Conservation (phyloP, 148 eudicot genomes). For the Rhododendron simsii region DNA sequence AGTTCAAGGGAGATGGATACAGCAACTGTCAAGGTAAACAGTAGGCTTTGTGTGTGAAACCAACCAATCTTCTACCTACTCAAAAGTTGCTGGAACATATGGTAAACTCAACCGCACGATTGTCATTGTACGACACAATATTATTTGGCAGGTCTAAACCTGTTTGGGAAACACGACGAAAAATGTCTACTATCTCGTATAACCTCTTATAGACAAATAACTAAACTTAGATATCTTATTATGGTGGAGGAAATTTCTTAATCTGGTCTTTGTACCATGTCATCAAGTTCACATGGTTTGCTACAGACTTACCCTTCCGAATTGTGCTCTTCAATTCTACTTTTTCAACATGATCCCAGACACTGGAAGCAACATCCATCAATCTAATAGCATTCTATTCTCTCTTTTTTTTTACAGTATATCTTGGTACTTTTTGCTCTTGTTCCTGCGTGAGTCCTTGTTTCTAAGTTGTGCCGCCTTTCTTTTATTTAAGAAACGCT, state of each 20-base stretch:
- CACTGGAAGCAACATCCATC: not conserved
- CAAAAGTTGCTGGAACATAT: not conserved
- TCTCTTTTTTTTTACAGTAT: not conserved
- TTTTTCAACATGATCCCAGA: not conserved
- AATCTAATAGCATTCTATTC: not conserved
- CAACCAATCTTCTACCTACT: not conserved
- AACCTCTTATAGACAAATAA: not conserved
- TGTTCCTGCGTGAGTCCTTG: not conserved
- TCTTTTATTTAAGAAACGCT: not conserved
- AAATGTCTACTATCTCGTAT: not conserved
- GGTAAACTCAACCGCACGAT: not conserved
- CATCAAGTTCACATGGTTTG: not conserved
- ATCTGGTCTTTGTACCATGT: not conserved
- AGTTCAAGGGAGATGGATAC: slow-evolving; percentile 93
- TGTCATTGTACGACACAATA: not conserved
- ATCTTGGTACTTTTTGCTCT: not conserved
- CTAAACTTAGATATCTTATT: not conserved
- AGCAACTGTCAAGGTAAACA: slow-evolving; percentile 68
- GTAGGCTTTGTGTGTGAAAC: slow-evolving; percentile 13
- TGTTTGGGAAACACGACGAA: not conserved
- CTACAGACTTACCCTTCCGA: not conserved
- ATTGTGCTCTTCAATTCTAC: not conserved
- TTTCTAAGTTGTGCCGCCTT: not conserved
- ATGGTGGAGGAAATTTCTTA: not conserved
- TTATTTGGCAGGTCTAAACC: not conserved